These are phyloP conservation scores for Gentiana macrophylla DNA, from an alignment of 257 asterid species.

Conservation along the genomic window DNA sequence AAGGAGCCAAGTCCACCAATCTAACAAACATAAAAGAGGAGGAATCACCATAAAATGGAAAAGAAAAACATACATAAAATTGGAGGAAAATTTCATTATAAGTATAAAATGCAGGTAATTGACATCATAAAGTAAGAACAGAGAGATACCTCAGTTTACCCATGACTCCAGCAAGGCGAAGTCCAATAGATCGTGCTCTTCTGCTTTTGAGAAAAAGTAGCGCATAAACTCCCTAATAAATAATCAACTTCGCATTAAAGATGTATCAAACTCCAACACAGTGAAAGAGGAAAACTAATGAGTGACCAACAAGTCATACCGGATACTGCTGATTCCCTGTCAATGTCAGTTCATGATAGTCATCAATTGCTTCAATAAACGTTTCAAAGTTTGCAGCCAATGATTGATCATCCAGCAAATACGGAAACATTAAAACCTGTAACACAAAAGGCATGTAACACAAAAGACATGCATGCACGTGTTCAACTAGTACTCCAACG, in stretches of 20 bases:
- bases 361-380: slow-evolving; percentile 81
- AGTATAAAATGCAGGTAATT: not conserved
- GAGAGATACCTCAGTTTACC: slow-evolving; percentile 69
- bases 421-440: slow-evolving; percentile 86
- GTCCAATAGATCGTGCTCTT: slow-evolving; percentile 82
- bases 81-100: too few relatives aligned
- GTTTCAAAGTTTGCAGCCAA: slow-evolving; percentile 66
- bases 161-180: slow-evolving; percentile 85
- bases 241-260: slow-evolving; percentile 8
- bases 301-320: slow-evolving; percentile 31
- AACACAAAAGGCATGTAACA: slow-evolving; percentile 2
- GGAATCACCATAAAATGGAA: slow-evolving; percentile 3
- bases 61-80: too few relatives aligned
- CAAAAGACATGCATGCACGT: too few relatives aligned
- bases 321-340: slow-evolving; percentile 92
- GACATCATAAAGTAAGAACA: slow-evolving; percentile 2
- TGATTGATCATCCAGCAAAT: slow-evolving; percentile 68
- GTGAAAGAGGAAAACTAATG: slow-evolving; percentile 8
- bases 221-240: slow-evolving; percentile 76
- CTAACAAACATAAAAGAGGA: slow-evolving; percentile 35
- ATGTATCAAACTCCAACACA: slow-evolving; percentile 12
- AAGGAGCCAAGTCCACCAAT: slow-evolving; percentile 67
- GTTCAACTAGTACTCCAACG: not conserved
- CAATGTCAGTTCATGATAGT: slow-evolving; percentile 73
- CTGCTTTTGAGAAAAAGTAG: slow-evolving; percentile 78